These are phyloP conservation scores for Mortierella sp. DNA, from an alignment of 371 early-diverging fungal species.

Conservation along the genomic window DNA sequence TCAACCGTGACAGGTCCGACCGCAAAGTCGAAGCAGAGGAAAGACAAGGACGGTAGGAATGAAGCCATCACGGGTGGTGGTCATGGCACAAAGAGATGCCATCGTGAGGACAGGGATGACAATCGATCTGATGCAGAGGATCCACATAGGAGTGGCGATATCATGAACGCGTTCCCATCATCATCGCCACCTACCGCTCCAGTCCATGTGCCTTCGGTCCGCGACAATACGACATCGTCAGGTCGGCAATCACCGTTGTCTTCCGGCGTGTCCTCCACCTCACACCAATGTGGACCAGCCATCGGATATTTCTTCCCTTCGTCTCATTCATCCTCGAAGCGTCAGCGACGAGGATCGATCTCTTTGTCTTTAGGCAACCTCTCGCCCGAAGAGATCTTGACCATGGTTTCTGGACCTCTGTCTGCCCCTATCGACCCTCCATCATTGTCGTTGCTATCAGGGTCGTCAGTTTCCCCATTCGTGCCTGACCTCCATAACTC, in stretches of 20 bases:
- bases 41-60: neutral
- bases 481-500: neutral
- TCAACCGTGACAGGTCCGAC: neutral
- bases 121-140: too few relatives aligned
- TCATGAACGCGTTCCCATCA: too few relatives aligned
- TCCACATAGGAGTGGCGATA: too few relatives aligned
- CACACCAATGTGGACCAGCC: constrained; percentile 4
- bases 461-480: neutral
- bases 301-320: constrained; percentile 17
- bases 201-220: too few relatives aligned
- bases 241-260: neutral
- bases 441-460: too few relatives aligned
- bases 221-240: too few relatives aligned
- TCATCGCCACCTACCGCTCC: neutral
- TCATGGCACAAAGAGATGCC: too few relatives aligned
- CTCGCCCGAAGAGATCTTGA: neutral
- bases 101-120: too few relatives aligned
- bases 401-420: too few relatives aligned
- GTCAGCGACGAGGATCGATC: constrained; percentile 15
- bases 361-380: neutral
- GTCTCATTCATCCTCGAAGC: constrained; percentile 23
- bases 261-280: neutral
- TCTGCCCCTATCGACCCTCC: too few relatives aligned
- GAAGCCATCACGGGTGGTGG: neutral
- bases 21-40: neutral